Conservation (phyloP, 192 early-diverging fungal genomes). For the Rhizophagus clarus region DNA sequence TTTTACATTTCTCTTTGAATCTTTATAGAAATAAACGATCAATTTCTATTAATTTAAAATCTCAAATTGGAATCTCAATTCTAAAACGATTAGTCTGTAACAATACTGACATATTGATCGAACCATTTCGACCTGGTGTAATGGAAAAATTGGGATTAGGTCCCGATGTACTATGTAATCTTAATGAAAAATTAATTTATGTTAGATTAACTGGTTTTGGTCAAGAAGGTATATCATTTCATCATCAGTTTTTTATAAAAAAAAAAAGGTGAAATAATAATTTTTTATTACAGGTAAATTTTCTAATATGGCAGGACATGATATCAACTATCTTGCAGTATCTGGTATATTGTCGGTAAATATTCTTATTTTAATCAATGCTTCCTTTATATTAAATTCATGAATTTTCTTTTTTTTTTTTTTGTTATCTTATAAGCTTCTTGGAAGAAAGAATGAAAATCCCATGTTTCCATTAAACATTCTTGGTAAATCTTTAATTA, state of each 20-base stretch:
- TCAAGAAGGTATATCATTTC: constrained; percentile 45
- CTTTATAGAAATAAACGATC: constrained; percentile 63
- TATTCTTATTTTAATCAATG: not conserved
- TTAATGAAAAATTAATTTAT: constrained; percentile 60
- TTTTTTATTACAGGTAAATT: constrained; percentile 40
- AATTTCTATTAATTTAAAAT: constrained; percentile 63
- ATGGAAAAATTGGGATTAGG: constrained; percentile 69
- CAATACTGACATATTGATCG: constrained; percentile 62
- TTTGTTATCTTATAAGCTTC: not conserved
- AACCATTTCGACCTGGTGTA: constrained; percentile 71
- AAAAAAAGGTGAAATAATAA: not conserved
- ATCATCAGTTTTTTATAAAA: not conserved
- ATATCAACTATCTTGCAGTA: constrained; percentile 71
- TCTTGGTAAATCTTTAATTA: constrained; percentile 4
- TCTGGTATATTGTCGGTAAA: constrained; percentile 61
- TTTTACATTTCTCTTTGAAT: constrained; percentile 20
- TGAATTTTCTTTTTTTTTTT: not conserved
- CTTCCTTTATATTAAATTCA: not conserved
- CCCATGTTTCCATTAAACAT: constrained; percentile 41
- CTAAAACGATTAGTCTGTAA: constrained; percentile 43
- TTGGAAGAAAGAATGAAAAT: constrained; percentile 15
- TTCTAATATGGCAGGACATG: constrained; percentile 60
- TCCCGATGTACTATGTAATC: constrained; percentile 54
- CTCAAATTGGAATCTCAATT: constrained; percentile 44
- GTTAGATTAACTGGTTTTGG: constrained; percentile 72